A percentile compares a stretch with the other conserved stretches of the same genome.
These are phyloP conservation scores for Wallacemonas sp. DNA, from an alignment of 208 protist species.

Conservation along the genomic window DNA sequence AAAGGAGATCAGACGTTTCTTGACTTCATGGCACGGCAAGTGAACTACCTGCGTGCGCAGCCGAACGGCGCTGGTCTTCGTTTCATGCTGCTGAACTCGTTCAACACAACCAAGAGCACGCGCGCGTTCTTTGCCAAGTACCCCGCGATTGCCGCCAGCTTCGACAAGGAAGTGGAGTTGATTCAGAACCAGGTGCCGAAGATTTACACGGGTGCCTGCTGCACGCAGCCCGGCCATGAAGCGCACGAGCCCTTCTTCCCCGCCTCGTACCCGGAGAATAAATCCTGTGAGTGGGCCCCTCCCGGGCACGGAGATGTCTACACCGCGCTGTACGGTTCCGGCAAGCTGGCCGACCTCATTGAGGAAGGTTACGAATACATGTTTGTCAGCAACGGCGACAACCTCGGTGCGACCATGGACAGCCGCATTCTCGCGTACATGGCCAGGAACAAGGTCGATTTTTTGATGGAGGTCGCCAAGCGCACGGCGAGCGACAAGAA, in stretches of 20 bases:
- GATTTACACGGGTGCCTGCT: slow-evolving; percentile 30
- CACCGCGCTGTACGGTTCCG: slow-evolving; percentile 90
- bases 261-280: slow-evolving; percentile 42
- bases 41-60: slow-evolving; percentile 88
- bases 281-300: slow-evolving; percentile 93
- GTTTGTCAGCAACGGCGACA: slow-evolving; percentile 99
- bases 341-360: slow-evolving; percentile 83
- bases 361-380: slow-evolving; percentile 94
- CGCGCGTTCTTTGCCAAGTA: slow-evolving; percentile 59
- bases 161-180: slow-evolving; percentile 66
- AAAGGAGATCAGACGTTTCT: slow-evolving; percentile 96
- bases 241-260: slow-evolving; percentile 21
- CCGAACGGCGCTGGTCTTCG: slow-evolving; percentile 77
- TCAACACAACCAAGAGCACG: slow-evolving; percentile 96
- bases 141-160: slow-evolving; percentile 36
- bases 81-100: slow-evolving; percentile 99
- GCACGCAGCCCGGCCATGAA: slow-evolving; percentile 41
- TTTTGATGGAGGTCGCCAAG: slow-evolving; percentile 91
- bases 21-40: slow-evolving; percentile 96
- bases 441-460: slow-evolving; percentile 67
- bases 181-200: slow-evolving; percentile 90
- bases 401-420: slow-evolving; percentile 95
- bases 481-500: slow-evolving; percentile 93
- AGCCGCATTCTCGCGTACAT: slow-evolving; percentile 89
- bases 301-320: slow-evolving; percentile 99